These are phyloP conservation scores for Verbascum thapsus DNA, from an alignment of 257 asterid species.

Conservation along the genomic window DNA sequence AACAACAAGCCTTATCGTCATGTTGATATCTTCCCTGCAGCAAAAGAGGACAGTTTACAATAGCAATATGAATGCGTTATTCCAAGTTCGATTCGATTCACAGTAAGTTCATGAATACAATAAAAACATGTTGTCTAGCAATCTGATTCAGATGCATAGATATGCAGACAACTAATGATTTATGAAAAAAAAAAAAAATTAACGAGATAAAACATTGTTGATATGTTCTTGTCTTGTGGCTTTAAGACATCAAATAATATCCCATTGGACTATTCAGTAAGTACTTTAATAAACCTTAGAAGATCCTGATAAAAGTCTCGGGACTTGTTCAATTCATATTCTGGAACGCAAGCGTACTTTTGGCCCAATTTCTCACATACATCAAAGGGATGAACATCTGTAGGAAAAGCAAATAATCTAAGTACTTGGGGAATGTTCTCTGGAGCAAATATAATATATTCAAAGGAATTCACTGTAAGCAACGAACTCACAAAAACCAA, in stretches of 20 bases:
- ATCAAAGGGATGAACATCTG: slow-evolving; percentile 93
- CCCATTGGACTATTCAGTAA: neutral
- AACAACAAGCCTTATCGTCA: slow-evolving; percentile 95
- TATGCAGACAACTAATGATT: too few species aligned
- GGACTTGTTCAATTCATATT: slow-evolving; percentile 62
- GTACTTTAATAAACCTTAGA: slow-evolving; percentile 59
- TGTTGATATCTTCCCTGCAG: slow-evolving; percentile 93
- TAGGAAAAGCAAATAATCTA: slow-evolving; percentile 30
- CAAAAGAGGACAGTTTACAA: slow-evolving; percentile 30
- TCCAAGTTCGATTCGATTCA: slow-evolving; percentile 19
- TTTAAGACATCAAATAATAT: too few species aligned
- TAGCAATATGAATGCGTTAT: neutral
- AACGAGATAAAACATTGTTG: too few species aligned
- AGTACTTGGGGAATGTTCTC: slow-evolving; percentile 12
- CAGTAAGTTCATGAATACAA: neutral
- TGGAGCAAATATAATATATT: slow-evolving; percentile 15
- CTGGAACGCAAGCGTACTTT: slow-evolving; percentile 75
- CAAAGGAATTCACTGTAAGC: slow-evolving; percentile 18
- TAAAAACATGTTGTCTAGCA: neutral
- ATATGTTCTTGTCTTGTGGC: too few species aligned
- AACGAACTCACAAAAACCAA: slow-evolving; percentile 87
- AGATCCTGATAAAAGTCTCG: slow-evolving; percentile 80
- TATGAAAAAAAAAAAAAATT: too few species aligned
- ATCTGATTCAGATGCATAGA: too few species aligned
- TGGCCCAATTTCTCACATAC: slow-evolving; percentile 88